Evolutionary conservation across 108 stramenopile species (phyloP), one percentile per base, ranked within the genome.

Genomic region (Asterionellopsis glacialis): DNA sequence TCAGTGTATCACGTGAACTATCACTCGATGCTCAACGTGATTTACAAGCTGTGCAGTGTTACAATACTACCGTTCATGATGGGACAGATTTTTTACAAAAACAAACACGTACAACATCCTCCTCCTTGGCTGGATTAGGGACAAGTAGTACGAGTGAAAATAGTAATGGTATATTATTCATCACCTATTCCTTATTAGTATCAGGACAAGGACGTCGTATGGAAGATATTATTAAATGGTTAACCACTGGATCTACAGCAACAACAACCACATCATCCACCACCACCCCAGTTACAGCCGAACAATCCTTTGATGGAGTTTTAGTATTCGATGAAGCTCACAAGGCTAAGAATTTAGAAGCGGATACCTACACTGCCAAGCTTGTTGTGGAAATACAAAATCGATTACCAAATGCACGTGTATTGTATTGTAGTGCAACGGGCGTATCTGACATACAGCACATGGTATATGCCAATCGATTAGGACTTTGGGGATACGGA

Each of bases 281-380:
- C 5, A 65, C 70, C 25, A 62, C 70, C 18, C n/a, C 11, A 21
- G 65, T 23, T n/a, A 49, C 28, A 39, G 69, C 25, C 24, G 79
- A 76, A 47, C 54, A 64, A 42, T 59, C 70, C 48, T 93, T 84
- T 62, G 71, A 70, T 38, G 88, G 88, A 13, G 76, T 74, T 52
- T 68, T 93, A 58, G 58, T 90, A 18, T 75, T 90, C 42, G 91
- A 90, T 52, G 88, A 93, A 70, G 83, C 82, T 15, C 88, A 93
- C 70, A 85, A 86, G 58, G 88, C 91, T 13, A 90, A 90, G 67
- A 90, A 93, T 54, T 65, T 87, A 42, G 69, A 68, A n/a, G 55
- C 73, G 0, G 66, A 82, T 45, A 83, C 85, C 16, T 78, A 69
- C 49, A 83, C 84, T 11, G 84, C 84, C 15, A 60, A 73, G 45